Evolutionary conservation across 352 stramenopile genomes (phyloP).

Genomic region (Globisporangium perplexum): DNA sequence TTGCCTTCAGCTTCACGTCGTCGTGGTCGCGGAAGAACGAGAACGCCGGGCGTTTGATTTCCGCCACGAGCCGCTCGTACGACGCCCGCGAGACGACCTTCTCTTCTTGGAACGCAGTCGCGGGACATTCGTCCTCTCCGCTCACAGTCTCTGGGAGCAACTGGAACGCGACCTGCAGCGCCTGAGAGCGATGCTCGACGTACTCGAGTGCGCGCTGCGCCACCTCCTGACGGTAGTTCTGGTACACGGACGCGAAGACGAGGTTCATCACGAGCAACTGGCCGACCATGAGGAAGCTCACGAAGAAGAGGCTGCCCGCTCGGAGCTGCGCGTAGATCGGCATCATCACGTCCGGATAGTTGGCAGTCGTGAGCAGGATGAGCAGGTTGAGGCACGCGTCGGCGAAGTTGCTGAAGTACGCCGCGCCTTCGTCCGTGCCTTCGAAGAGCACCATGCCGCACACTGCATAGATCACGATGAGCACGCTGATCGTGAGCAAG

Average conservation of each 20-base stretch:
- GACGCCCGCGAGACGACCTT: conserved; percentile 23
- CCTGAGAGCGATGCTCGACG: conserved; percentile 26
- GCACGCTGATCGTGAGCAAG: conserved; percentile 32
- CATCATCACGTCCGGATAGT: conserved; percentile 84
- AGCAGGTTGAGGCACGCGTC: conserved; percentile 54
- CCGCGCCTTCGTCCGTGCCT: conserved; percentile 36
- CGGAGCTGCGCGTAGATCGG: conserved; percentile 45
- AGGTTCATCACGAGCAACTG: conserved; percentile 82
- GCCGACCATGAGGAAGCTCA: conserved; percentile 59
- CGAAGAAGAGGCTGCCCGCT: conserved; percentile 54
- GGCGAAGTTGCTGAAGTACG: conserved; percentile 46
- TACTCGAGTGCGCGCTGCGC: conserved; percentile 23
- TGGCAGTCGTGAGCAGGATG: conserved; percentile 71
- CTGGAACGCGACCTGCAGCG: conserved; percentile 46
- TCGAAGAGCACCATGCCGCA: conserved; percentile 64
- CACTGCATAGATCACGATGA: conserved; percentile 53
- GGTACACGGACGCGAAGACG: conserved; percentile 68
- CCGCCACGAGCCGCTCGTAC: conserved; percentile 22
- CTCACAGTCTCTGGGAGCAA: conserved; percentile 19
- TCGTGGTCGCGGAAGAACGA: conserved; percentile 24
- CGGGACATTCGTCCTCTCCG: not conserved
- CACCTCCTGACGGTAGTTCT: conserved; percentile 51
- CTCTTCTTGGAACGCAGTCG: conserved; percentile 1
- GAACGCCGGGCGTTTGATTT: conserved; percentile 24
- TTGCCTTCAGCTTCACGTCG: conserved; percentile 3